Conservation (phyloP, 805 yeast species). For the Clavispora carvajalis region DNA sequence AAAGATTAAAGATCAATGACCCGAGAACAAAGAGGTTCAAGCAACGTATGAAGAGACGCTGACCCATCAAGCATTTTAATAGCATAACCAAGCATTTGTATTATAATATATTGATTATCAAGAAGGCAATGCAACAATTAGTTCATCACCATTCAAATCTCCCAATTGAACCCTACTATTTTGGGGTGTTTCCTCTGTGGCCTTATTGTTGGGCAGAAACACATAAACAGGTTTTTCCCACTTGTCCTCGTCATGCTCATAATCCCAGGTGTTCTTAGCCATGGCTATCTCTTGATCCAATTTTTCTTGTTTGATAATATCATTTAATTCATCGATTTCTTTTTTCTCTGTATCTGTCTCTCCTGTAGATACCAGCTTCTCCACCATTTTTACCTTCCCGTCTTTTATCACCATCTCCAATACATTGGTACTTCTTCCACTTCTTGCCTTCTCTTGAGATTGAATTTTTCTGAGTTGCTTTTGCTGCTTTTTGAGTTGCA, state of each 20-base stretch:
- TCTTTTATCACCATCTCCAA: conserved; percentile 74
- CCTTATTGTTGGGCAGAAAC: neutral
- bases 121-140: conserved; percentile 13
- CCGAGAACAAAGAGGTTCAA: conserved; percentile 38
- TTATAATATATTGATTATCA: neutral
- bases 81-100: neutral
- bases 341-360: conserved; percentile 29
- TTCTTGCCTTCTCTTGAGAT: conserved; percentile 43
- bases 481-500: conserved; percentile 83
- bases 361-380: conserved; percentile 26
- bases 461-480: conserved; percentile 61
- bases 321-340: conserved; percentile 35
- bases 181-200: neutral
- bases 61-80: neutral
- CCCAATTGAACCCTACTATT: conserved; percentile 11
- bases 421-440: conserved; percentile 71
- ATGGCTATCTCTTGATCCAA: conserved; percentile 24
- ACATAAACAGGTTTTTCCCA: conserved; percentile 52
- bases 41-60: conserved; percentile 33
- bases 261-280: conserved; percentile 53
- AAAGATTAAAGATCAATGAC: conserved; percentile 47
- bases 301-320: conserved; percentile 20
- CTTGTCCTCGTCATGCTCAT: conserved; percentile 45
- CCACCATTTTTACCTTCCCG: conserved; percentile 71
- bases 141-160: conserved; percentile 10